Percentiles rank a stretch among this genome's conserved stretches.
phyloP scores from a whole-genome alignment of 176 grass and related monocot genomes.

The Musa itinerans region DNA sequence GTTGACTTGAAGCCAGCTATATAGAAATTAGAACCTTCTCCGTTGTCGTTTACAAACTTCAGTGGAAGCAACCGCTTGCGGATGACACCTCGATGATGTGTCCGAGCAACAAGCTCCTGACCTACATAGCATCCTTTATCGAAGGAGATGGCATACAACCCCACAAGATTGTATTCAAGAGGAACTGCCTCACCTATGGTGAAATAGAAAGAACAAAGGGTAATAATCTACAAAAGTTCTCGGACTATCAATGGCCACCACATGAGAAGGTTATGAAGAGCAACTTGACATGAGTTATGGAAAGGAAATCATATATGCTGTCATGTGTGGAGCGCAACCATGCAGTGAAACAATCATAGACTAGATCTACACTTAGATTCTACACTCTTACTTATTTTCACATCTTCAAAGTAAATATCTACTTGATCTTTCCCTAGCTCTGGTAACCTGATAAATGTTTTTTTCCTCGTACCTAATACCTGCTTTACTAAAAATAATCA shows the following conservation, averaged over 20 bases:
- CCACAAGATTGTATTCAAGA: constrained; percentile 75
- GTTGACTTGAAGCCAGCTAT: background rate
- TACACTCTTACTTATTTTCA: too few species aligned
- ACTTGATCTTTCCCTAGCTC: too few species aligned
- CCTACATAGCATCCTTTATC: constrained; percentile 95
- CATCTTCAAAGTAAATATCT: too few species aligned
- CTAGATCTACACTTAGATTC: too few species aligned
- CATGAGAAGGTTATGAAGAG: background rate
- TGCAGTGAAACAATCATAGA: too few species aligned
- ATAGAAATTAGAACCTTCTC: constrained; percentile 35
- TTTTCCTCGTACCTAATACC: too few species aligned
- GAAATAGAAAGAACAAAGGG: background rate
- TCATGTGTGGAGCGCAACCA: too few species aligned
- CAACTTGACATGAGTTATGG: too few species aligned
- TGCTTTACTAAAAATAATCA: too few species aligned
- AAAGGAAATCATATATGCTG: too few species aligned
- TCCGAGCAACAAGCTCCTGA: constrained; percentile 87
- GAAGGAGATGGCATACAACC: constrained; percentile 88
- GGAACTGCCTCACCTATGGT: constrained; percentile 77
- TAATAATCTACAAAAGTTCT: background rate
- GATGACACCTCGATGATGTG: constrained; percentile 84
- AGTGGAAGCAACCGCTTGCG: constrained; percentile 75
- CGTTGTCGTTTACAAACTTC: constrained; percentile 41
- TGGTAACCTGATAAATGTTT: too few species aligned
- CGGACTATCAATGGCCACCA: background rate